A percentile compares a stretch with the other conserved stretches of the same genome.
These are phyloP conservation scores for Ogataea parapolymorpha DNA, from an alignment of 805 yeast species.

Conservation along the genomic window DNA sequence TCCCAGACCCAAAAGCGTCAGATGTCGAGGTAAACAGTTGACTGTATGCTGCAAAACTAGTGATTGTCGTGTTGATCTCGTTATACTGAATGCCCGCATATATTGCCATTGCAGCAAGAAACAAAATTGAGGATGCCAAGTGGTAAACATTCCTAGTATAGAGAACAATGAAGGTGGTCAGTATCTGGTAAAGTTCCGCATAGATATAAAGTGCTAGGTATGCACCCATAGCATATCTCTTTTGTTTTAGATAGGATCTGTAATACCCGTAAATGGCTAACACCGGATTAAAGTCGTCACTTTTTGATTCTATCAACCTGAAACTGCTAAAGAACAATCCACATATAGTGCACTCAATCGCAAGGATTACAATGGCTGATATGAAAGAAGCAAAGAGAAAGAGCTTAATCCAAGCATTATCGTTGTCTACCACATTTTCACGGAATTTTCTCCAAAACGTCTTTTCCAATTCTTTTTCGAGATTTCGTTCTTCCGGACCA, in stretches of 20 bases:
- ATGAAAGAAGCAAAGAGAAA: conserved; percentile 34
- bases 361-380: conserved; percentile 36
- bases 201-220: conserved; percentile 42
- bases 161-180: conserved; percentile 36
- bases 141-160: conserved; percentile 37
- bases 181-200: conserved; percentile 40
- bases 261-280: conserved; percentile 26
- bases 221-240: conserved; percentile 26
- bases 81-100: conserved; percentile 43
- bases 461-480: conserved; percentile 12
- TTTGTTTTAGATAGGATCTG: conserved; percentile 18
- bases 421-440: conserved; percentile 18
- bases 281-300: conserved; percentile 18
- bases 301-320: conserved; percentile 18
- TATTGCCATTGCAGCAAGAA: conserved; percentile 40
- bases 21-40: conserved; percentile 10
- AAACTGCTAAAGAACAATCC: conserved; percentile 38
- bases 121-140: conserved; percentile 32
- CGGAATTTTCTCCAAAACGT: conserved; percentile 10
- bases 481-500: conserved; percentile 11
- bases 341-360: conserved; percentile 37
- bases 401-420: conserved; percentile 17
- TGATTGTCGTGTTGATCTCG: conserved; percentile 33
- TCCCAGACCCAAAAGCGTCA: conserved; percentile 4
- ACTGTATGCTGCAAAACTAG: conserved; percentile 11